Evolutionary conservation across 108 stramenopile species (phyloP).

Genomic region (Aurantiochytrium sp.): DNA sequence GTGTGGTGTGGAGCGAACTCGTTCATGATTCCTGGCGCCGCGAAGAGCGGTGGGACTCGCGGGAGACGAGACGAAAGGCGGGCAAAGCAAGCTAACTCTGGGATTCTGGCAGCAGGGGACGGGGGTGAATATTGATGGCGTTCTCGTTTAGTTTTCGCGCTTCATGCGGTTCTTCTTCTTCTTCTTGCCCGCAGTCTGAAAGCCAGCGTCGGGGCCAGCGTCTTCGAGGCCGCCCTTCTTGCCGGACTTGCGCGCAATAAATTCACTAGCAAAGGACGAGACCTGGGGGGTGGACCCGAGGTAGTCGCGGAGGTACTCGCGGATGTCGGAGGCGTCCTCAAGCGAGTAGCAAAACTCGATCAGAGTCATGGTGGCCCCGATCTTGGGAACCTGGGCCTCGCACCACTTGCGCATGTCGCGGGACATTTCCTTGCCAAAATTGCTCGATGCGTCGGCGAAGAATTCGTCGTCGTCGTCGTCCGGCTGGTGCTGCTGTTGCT

Average conservation of each 20-base stretch:
- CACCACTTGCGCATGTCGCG: conserved; percentile 80
- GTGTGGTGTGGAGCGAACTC: too few species aligned
- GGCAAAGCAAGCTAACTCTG: too few species aligned
- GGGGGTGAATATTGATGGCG: too few species aligned
- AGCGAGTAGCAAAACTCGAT: conserved; percentile 87
- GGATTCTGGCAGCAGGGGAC: too few species aligned
- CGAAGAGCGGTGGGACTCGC: too few species aligned
- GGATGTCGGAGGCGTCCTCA: conserved; percentile 77
- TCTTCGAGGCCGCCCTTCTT: conserved; percentile 45
- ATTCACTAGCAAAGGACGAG: conserved; percentile 85
- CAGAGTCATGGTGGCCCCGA: conserved; percentile 82
- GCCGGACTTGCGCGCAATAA: conserved; percentile 73
- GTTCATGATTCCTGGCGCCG: too few species aligned
- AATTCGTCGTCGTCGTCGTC: conserved; percentile 52
- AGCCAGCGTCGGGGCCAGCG: background rate
- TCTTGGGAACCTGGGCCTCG: conserved; percentile 78
- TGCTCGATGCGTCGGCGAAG: conserved; percentile 50
- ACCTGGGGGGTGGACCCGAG: conserved; percentile 84
- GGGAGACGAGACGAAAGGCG: too few species aligned
- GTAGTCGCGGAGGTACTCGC: conserved; percentile 86
- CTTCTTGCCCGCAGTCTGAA: background rate
- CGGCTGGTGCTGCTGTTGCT: background rate
- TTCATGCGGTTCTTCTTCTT: background rate
- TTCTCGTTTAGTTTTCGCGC: background rate
- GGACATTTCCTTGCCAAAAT: conserved; percentile 63